Percentiles rank a stretch among this genome's conserved stretches.
Evolutionary conservation across 2,329 filamentous ascomycete species (phyloP).

Genomic region (Alternaria triticina): DNA sequence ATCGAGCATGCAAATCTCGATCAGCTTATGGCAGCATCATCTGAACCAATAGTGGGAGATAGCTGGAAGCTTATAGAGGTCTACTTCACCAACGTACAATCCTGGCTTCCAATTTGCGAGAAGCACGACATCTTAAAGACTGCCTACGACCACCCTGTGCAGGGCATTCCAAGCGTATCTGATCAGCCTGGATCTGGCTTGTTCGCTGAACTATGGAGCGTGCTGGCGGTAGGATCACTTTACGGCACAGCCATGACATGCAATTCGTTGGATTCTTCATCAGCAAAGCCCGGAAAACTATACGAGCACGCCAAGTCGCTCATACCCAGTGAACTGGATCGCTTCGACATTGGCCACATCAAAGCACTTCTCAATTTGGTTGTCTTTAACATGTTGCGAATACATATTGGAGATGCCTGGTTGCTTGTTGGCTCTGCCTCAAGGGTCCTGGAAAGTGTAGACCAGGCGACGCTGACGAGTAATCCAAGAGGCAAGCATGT

Average conservation of each 20-base stretch:
- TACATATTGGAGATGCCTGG: slow-evolving; percentile 66
- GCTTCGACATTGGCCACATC: slow-evolving; percentile 49
- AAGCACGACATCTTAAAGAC: slow-evolving; percentile 66
- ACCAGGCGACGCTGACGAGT: slow-evolving; percentile 39
- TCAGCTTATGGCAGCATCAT: background rate
- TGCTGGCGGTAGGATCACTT: slow-evolving; percentile 51
- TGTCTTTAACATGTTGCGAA: slow-evolving; percentile 67
- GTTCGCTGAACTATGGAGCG: slow-evolving; percentile 55
- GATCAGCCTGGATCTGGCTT: slow-evolving; percentile 39
- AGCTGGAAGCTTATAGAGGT: slow-evolving; percentile 70
- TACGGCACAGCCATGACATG: slow-evolving; percentile 25
- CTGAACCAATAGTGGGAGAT: slow-evolving; percentile 38
- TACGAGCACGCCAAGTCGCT: slow-evolving; percentile 39
- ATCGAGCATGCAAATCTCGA: background rate
- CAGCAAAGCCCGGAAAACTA: slow-evolving; percentile 23
- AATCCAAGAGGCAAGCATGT: slow-evolving; percentile 49
- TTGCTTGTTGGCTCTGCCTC: slow-evolving; percentile 69
- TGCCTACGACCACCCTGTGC: slow-evolving; percentile 61
- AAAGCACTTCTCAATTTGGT: slow-evolving; percentile 59
- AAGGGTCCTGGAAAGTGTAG: slow-evolving; percentile 57
- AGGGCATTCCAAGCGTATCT: slow-evolving; percentile 44
- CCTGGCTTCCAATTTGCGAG: slow-evolving; percentile 77
- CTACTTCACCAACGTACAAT: slow-evolving; percentile 77
- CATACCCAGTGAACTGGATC: slow-evolving; percentile 38
- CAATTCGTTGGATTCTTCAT: slow-evolving; percentile 1